A percentile compares a stretch with the other conserved stretches of the same genome.
Conservation (phyloP, 306 rosid genomes). For the Hippophae tibetana region DNA sequence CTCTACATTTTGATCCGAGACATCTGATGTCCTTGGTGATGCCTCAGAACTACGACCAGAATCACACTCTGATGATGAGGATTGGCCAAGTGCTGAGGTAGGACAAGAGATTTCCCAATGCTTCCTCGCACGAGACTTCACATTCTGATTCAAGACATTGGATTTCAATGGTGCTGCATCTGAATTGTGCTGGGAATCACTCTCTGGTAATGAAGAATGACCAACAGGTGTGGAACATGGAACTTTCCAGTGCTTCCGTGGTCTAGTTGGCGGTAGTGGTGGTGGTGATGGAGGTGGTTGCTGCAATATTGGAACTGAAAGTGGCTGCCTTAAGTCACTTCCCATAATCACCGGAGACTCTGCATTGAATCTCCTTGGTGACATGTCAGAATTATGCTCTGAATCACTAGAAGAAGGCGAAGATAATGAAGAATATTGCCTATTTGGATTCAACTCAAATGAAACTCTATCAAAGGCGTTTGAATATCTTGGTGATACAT, state of each 20-base stretch:
- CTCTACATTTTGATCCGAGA: background rate
- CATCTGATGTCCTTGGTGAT: no score
- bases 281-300: slow-evolving; percentile 4
- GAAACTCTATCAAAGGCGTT: slow-evolving; percentile 11
- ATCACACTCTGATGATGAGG: no score
- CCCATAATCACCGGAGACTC: slow-evolving; percentile 8
- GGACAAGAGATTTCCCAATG: no score
- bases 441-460: slow-evolving; percentile 16
- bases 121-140: background rate
- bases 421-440: slow-evolving; percentile 17
- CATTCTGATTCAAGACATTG: slow-evolving; percentile 6
- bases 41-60: no score
- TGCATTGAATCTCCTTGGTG: slow-evolving; percentile 6
- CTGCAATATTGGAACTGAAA: background rate
- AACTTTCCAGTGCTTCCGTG: no score
- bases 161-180: slow-evolving; percentile 20
- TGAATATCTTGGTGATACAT: slow-evolving; percentile 13
- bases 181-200: slow-evolving; percentile 16
- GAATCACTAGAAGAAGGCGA: slow-evolving; percentile 7
- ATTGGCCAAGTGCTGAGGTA: no score
- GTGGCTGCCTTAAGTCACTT: slow-evolving; percentile 8
- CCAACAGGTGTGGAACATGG: no score
- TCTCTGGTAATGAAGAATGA: slow-evolving; percentile 12
- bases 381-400: slow-evolving; percentile 12
- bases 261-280: slow-evolving; percentile 5